Evolutionary conservation across 495 filamentous ascomycete genomes (phyloP), one percentile per base, ranked within the genome.

Genomic region (Niebla homalea): DNA sequence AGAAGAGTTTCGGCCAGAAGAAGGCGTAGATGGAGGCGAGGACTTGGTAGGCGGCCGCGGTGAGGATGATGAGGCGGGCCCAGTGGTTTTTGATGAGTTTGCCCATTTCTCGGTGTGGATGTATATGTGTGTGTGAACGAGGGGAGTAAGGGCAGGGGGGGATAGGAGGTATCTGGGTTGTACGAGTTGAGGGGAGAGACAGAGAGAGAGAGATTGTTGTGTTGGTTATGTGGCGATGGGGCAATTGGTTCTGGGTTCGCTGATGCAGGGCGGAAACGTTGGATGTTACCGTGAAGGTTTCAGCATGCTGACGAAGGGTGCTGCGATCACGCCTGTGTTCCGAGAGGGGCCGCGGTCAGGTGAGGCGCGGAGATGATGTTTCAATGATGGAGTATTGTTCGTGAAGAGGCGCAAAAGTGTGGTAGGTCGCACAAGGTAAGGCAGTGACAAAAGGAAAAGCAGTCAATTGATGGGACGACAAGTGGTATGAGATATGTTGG

Each of bases 1-100:
- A 99, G 70, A 99, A 93, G 56, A 97, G 79, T 70, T 99, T 99
- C 48, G 93, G 93, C 89, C 89, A 99, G 76, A 97, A 93, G 77
- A 87, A 94, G 59, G 79, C 83, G 69, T 88, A 75, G 46, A 99
- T 65, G 1, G 83, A 79, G 52, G 88, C 87, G 55, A 78, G 83
- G 49, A 94, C 60, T 80, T 99, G 93, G 62, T 94, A 88, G 87
- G 58, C 42, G 64, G 85, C 81, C 5, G 92, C 84, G 2, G 87
- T 85, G 58, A 97, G 74, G 66, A 92, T 76, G 60, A 96, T 88
- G 57, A 96, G 80, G 44, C 92, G 80, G 46, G 86, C 93, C 86
- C 89, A 94, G 72, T 98, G 92, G 73, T 97, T 97, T 72, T 96
- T 97, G 72, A 98, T 98, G 55, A 98, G 80, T 62, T 80, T 87